A percentile compares a stretch with the other conserved stretches of the same genome.
These are phyloP conservation scores for Oxalis stricta DNA, from an alignment of 441 rosid species.

Conservation along the genomic window DNA sequence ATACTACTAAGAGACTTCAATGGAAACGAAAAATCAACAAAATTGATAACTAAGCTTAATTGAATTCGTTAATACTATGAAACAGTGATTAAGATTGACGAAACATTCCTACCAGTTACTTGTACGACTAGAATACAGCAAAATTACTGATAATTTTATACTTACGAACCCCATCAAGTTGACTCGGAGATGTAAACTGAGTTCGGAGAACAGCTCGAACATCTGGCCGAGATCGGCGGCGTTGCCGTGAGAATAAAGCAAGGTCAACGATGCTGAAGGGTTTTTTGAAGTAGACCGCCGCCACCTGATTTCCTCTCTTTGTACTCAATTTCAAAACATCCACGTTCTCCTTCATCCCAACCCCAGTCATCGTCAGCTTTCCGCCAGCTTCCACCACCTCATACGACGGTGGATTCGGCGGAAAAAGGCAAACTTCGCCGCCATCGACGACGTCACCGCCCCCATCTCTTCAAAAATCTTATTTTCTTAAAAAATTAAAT, in stretches of 20 bases:
- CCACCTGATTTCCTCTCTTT: constrained; percentile 71
- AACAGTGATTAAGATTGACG: too few relatives aligned
- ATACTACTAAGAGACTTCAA: too few relatives aligned
- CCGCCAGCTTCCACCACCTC: constrained; percentile 38
- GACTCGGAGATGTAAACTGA: constrained; percentile 70
- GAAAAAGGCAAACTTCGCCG: constrained; percentile 93
- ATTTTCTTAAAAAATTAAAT: too few relatives aligned
- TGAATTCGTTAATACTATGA: too few relatives aligned
- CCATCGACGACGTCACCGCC: constrained; percentile 72
- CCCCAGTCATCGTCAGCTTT: constrained; percentile 48
- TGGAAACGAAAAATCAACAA: too few relatives aligned
- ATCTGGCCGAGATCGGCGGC: constrained; percentile 96
- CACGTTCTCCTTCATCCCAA: constrained; percentile 40
- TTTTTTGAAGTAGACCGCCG: constrained; percentile 68
- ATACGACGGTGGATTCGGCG: constrained; percentile 82
- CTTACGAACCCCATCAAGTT: constrained; percentile 75
- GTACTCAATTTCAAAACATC: constrained; percentile 56
- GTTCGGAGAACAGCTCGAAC: constrained; percentile 65
- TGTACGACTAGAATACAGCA: too few relatives aligned
- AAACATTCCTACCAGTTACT: too few relatives aligned
- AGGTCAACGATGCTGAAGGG: constrained; percentile 53
- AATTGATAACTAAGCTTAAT: too few relatives aligned
- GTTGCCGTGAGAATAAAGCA: constrained; percentile 79
- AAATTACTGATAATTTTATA: not conserved
- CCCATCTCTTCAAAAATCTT: too few relatives aligned